A percentile compares a stretch with the other conserved stretches of the same genome.
These are phyloP conservation scores for Danielozyma ontarioensis DNA, from an alignment of 805 yeast species.

Conservation along the genomic window DNA sequence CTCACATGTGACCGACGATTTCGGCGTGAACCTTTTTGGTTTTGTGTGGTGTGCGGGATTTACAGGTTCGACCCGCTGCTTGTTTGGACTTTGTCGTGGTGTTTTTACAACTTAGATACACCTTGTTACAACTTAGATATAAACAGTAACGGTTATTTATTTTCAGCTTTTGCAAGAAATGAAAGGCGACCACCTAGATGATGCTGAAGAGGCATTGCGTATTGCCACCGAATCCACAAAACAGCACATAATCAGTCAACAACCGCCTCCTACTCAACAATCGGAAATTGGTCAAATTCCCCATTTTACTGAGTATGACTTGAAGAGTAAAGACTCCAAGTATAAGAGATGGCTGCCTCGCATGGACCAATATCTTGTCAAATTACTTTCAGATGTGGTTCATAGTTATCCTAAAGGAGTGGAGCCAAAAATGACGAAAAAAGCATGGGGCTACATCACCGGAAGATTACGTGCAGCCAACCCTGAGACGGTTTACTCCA, in stretches of 20 bases:
- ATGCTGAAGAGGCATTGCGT: slow-evolving; percentile 16
- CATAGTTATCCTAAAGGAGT: slow-evolving; percentile 28
- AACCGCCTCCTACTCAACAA: slow-evolving; percentile 1
- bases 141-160: no score
- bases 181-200: slow-evolving; percentile 5
- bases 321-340: slow-evolving; percentile 31
- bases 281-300: no score
- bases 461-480: slow-evolving; percentile 31
- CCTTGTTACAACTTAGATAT: slow-evolving; percentile 8
- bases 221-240: slow-evolving; percentile 13
- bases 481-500: slow-evolving; percentile 36
- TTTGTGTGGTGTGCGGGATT: no score
- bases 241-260: slow-evolving; percentile 8
- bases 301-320: slow-evolving; percentile 23
- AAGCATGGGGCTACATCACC: slow-evolving; percentile 33
- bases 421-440: slow-evolving; percentile 28
- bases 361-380: slow-evolving; percentile 31
- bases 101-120: background rate
- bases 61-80: no score
- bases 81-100: no score
- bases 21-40: no score
- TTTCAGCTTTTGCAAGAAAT: no score
- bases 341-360: slow-evolving; percentile 34
- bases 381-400: slow-evolving; percentile 29
- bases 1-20: no score